These are phyloP conservation scores for Oryza punctata DNA, from an alignment of 176 grass and related monocot genomes.

Conservation along the genomic window DNA sequence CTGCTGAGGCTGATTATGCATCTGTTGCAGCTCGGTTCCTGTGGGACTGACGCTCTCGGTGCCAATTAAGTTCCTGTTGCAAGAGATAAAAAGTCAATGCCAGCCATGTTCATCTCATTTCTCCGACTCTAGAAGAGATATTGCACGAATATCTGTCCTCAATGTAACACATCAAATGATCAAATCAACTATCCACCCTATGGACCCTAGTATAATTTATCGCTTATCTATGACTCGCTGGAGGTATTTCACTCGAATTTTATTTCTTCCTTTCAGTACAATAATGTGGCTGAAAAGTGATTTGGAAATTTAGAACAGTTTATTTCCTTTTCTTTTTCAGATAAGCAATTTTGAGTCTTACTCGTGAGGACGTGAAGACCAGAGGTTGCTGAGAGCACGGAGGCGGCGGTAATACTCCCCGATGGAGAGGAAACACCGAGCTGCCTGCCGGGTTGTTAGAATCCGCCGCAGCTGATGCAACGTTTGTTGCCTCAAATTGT, in stretches of 20 bases:
- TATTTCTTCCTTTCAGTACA: not conserved
- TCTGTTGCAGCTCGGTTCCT: constrained; percentile 56
- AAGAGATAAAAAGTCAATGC: constrained; percentile 2
- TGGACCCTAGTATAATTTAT: constrained; percentile 13
- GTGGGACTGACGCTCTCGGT: constrained; percentile 63
- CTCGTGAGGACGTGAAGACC: constrained; percentile 83
- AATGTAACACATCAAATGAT: not conserved
- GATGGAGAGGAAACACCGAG: constrained; percentile 79
- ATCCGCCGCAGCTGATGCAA: constrained; percentile 78
- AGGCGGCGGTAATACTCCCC: constrained; percentile 91
- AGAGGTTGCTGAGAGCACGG: constrained; percentile 86
- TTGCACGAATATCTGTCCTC: not conserved
- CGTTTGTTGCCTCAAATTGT: constrained; percentile 84
- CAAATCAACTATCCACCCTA: not conserved
- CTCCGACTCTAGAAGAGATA: not conserved
- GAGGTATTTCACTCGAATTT: constrained; percentile 1
- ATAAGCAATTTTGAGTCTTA: constrained; percentile 48
- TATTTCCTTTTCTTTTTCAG: not conserved
- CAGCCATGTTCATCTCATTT: constrained; percentile 20
- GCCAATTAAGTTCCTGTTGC: constrained; percentile 60
- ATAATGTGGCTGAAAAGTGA: not conserved
- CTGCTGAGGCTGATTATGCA: constrained; percentile 58
- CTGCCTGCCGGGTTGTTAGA: constrained; percentile 70
- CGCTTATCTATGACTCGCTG: constrained; percentile 4
- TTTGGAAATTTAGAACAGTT: not conserved